A percentile compares a stretch with the other conserved stretches of the same genome.
Conservation (phyloP, 2,329 filamentous ascomycete species). For the Talaromyces amestolkiae region DNA sequence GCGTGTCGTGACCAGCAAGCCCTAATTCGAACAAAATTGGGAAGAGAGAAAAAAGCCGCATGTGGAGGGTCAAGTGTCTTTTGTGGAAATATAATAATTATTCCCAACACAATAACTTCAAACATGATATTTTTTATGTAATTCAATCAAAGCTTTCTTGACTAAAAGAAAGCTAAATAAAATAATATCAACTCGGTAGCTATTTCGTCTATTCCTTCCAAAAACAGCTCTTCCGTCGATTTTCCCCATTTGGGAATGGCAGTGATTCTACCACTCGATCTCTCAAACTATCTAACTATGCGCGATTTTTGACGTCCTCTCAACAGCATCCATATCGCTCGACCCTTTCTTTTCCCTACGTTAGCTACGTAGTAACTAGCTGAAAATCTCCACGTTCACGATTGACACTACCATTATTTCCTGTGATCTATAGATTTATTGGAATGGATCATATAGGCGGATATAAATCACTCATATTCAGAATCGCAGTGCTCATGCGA, state of each 20-base stretch:
- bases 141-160: no score
- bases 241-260: neutral
- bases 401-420: neutral
- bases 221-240: neutral
- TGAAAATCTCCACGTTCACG: neutral
- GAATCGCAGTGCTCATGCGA: neutral
- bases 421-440: neutral
- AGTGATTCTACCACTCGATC: neutral
- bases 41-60: no score
- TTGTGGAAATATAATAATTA: no score
- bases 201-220: neutral
- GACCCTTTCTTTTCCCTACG: neutral
- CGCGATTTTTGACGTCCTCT: slow-evolving; percentile 15
- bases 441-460: neutral
- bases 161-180: no score
- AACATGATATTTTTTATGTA: no score
- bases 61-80: no score
- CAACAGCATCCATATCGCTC: neutral
- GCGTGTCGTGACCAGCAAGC: no score
- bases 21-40: no score
- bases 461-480: slow-evolving; percentile 13
- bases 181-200: no score
- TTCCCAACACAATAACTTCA: no score
- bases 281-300: neutral
- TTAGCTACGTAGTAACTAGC: neutral